phyloP scores from a whole-genome alignment of 2,329 filamentous ascomycete genomes.

The Botrytis fabae region DNA sequence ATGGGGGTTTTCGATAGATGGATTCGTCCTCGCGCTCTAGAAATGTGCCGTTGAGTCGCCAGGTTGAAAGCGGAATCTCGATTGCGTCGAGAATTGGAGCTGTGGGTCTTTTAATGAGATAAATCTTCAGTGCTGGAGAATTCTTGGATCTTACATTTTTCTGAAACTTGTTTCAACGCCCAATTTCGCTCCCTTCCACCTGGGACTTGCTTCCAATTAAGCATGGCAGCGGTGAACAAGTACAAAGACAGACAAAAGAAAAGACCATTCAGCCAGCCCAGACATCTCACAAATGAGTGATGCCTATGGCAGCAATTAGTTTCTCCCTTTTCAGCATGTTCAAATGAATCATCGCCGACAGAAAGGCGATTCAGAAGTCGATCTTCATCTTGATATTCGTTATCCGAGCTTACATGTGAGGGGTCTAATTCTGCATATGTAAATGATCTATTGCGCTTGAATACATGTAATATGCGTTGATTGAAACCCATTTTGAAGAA shows the following conservation, averaged over 20 bases:
- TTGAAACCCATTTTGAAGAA: background rate
- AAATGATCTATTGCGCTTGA: background rate
- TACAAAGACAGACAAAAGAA: background rate
- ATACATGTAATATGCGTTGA: background rate
- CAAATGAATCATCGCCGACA: background rate
- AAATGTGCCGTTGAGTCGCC: background rate
- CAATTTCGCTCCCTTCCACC: background rate
- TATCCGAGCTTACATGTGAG: background rate
- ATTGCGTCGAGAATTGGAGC: background rate
- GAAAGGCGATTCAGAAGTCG: background rate
- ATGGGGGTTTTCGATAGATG: background rate
- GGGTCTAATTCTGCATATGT: background rate
- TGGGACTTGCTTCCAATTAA: constrained; percentile 1
- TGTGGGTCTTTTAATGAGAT: background rate
- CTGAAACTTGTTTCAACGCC: background rate
- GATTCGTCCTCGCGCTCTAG: background rate
- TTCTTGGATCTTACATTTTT: background rate
- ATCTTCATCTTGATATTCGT: constrained; percentile 1
- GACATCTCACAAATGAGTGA: background rate
- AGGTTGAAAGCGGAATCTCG: background rate
- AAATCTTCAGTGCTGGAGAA: background rate
- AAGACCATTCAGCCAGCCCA: background rate
- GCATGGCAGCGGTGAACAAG: background rate
- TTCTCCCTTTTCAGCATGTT: background rate
- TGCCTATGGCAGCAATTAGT: background rate